A percentile compares a stretch with the other conserved stretches of the same genome.
Conservation (phyloP, 2,329 filamentous ascomycete species). For the Trichoderma pleuroti region DNA sequence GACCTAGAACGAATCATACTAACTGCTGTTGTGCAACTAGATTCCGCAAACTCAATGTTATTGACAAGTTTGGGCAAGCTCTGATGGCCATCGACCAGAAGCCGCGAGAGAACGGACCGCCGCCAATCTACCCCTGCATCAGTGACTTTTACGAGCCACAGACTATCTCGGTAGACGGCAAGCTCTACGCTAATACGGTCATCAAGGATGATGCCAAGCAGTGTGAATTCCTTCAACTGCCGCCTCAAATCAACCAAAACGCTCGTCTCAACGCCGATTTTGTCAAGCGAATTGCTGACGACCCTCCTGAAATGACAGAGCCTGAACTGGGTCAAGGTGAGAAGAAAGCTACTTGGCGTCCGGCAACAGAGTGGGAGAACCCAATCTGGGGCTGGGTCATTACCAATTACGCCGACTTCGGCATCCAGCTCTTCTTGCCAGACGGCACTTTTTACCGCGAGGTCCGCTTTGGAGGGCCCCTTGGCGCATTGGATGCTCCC, state of each 20-base stretch:
- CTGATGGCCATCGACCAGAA: neutral
- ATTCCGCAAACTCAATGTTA: neutral
- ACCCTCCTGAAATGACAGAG: neutral
- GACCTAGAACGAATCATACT: neutral
- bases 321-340: neutral
- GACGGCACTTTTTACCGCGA: neutral
- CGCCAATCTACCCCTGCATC: neutral
- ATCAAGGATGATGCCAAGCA: neutral
- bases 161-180: neutral
- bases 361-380: neutral
- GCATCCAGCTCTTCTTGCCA: neutral
- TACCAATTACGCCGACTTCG: neutral
- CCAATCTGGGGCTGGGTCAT: neutral
- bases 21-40: neutral
- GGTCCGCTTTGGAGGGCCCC: neutral
- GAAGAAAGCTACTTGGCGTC: neutral
- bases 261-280: neutral
- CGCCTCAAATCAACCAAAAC: neutral
- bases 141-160: neutral
- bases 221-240: neutral
- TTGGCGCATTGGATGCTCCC: neutral
- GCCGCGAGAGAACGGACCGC: neutral
- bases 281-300: neutral
- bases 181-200: neutral
- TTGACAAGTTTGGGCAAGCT: neutral